A percentile compares a stretch with the other conserved stretches of the same genome.
Conservation (phyloP, 176 grass and related monocot genomes). For the Zea mays region Zm-B73-REFERENCE-NAM-5.0 NC_050100.1:3124501-3125000, state of each 20-base stretch:
- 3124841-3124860: not conserved
- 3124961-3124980: rapidly evolving
- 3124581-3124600: constrained; percentile 20
- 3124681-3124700: constrained; percentile 40
- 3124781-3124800: not conserved
- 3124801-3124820: not conserved
- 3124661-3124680: constrained; percentile 52
- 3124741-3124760: constrained; percentile 8
- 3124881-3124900: not conserved
- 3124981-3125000: not conserved
- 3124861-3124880: constrained; percentile 15
- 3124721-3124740: constrained; percentile 45
- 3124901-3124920: rapidly evolving
- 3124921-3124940: not conserved
- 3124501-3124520: constrained; percentile 79
- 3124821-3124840: not conserved
- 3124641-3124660: constrained; percentile 57
- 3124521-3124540: constrained; percentile 86
- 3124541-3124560: constrained; percentile 12
- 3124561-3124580: constrained; percentile 8
- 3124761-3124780: constrained; percentile 23
- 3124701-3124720: constrained; percentile 30
- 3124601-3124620: constrained; percentile 19
- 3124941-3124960: too few species aligned
- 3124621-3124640: constrained; percentile 41